phyloP scores from a whole-genome alignment of 495 filamentous ascomycete genomes.

The Talaromyces trachyspermus region DNA sequence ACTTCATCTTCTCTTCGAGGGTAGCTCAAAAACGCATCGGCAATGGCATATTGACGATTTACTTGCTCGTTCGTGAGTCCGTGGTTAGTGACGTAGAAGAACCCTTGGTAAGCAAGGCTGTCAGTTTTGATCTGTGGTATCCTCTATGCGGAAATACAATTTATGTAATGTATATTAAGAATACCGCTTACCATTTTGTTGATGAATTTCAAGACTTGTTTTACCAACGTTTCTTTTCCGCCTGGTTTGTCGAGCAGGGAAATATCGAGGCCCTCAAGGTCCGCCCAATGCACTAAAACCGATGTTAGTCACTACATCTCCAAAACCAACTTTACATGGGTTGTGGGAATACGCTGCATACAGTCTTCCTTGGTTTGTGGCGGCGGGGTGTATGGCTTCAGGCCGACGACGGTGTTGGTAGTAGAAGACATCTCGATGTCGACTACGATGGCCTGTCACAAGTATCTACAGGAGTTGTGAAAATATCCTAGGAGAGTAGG shows the following conservation, averaged over 20 bases:
- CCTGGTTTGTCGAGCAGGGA: constrained; percentile 39
- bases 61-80: constrained; percentile 50
- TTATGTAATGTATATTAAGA: no score
- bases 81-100: constrained; percentile 50
- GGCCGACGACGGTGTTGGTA: neutral
- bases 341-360: no score
- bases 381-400: neutral
- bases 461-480: no score
- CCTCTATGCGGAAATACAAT: no score
- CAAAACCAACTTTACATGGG: no score
- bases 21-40: constrained; percentile 46
- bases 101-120: no score
- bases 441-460: no score
- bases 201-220: constrained; percentile 43
- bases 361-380: constrained; percentile 7
- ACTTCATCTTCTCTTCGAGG: constrained; percentile 50
- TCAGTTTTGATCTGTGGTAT: constrained; percentile 18
- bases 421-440: neutral
- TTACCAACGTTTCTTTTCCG: constrained; percentile 43
- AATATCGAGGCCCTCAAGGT: constrained; percentile 45
- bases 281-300: constrained; percentile 36
- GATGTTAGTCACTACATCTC: neutral
- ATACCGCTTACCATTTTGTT: constrained; percentile 33
- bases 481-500: no score
- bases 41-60: constrained; percentile 49